A percentile compares a stretch with the other conserved stretches of the same genome.
Evolutionary conservation across 805 yeast genomes (phyloP).

Genomic region (Nakazawaea ambrosiae): DNA sequence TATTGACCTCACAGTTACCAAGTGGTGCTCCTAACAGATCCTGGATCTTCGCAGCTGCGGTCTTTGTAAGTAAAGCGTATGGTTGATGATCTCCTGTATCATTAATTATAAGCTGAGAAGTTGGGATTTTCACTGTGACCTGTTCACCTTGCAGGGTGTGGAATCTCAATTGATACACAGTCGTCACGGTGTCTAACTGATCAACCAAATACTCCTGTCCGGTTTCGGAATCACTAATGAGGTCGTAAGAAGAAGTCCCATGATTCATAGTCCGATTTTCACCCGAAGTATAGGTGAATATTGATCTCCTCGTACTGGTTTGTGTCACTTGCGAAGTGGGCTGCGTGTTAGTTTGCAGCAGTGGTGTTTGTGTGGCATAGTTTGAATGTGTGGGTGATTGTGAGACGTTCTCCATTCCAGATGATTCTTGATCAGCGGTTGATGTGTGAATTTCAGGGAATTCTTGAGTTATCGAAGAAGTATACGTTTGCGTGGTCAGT

Average conservation of each 20-base stretch:
- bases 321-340: too few relatives aligned
- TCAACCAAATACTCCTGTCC: neutral
- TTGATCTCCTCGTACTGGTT: too few relatives aligned
- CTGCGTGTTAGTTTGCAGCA: too few relatives aligned
- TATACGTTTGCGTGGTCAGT: too few relatives aligned
- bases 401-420: too few relatives aligned
- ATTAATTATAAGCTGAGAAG: slow-evolving; percentile 5
- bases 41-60: neutral
- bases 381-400: too few relatives aligned
- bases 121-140: slow-evolving; percentile 1
- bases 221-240: neutral
- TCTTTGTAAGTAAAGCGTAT: slow-evolving; percentile 1
- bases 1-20: neutral
- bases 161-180: slow-evolving; percentile 2
- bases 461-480: too few relatives aligned
- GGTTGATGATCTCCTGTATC: slow-evolving; percentile 11
- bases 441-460: too few relatives aligned
- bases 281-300: too few relatives aligned
- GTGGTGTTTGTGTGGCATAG: too few relatives aligned
- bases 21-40: neutral
- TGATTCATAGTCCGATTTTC: too few relatives aligned
- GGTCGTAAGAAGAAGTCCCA: neutral
- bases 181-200: slow-evolving; percentile 1
- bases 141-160: neutral
- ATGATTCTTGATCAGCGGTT: too few relatives aligned